phyloP scores from a whole-genome alignment of 352 stramenopile species.

The Poterioochromonas sp. region DNA sequence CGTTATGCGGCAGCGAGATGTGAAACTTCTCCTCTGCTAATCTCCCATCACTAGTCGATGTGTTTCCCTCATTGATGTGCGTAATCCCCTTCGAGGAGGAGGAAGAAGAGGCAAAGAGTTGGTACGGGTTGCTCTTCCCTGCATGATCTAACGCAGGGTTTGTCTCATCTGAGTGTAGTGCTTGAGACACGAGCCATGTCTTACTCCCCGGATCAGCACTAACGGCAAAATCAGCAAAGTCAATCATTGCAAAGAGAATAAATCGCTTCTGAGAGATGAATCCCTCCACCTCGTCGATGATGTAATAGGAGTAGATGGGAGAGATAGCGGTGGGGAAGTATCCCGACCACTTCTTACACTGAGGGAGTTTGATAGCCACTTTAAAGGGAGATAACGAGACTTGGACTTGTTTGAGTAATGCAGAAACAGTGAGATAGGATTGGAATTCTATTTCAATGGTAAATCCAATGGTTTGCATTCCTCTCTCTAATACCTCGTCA shows the following conservation, averaged over 20 bases:
- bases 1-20: constrained; percentile 40
- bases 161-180: constrained; percentile 35
- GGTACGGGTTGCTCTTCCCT: neutral
- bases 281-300: neutral
- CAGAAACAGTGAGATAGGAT: too few species aligned
- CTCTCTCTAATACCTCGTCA: too few species aligned
- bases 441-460: too few species aligned
- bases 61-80: too few species aligned
- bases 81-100: too few species aligned
- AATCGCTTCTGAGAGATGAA: neutral
- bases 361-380: neutral
- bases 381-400: neutral
- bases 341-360: neutral
- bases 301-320: neutral
- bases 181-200: constrained; percentile 45
- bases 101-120: neutral
- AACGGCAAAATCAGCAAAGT: neutral
- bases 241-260: constrained; percentile 29
- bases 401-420: too few species aligned
- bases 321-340: neutral
- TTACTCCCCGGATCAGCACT: constrained; percentile 45
- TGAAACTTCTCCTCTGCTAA: constrained; percentile 46
- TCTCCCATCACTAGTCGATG: too few species aligned
- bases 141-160: neutral
- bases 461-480: too few species aligned